Conservation (phyloP, 2,329 filamentous ascomycete genomes). For the Sordariomycetes sp. region DNA sequence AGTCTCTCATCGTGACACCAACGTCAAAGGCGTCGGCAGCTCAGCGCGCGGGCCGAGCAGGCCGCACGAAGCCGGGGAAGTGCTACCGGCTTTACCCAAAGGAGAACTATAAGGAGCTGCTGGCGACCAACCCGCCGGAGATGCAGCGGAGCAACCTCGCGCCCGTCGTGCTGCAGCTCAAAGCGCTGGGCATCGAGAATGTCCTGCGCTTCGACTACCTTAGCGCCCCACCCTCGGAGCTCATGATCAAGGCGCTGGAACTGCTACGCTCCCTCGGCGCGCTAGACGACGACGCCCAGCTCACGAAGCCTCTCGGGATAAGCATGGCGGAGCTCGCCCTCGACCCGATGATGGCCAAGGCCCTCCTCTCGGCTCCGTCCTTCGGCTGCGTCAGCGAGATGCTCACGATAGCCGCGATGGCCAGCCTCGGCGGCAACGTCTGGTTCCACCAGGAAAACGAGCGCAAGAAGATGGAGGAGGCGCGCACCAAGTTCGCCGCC, state of each 20-base stretch:
- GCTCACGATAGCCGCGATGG: constrained; percentile 89
- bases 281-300: constrained; percentile 78
- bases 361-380: constrained; percentile 60
- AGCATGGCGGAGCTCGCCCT: constrained; percentile 90
- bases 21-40: constrained; percentile 88
- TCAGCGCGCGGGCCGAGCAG: constrained; percentile 82
- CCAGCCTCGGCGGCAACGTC: constrained; percentile 68
- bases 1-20: constrained; percentile 70
- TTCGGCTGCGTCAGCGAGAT: constrained; percentile 80
- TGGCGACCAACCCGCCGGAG: constrained; percentile 71
- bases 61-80: constrained; percentile 81
- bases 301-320: constrained; percentile 78
- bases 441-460: constrained; percentile 76
- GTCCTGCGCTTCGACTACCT: constrained; percentile 84
- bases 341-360: constrained; percentile 93
- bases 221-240: constrained; percentile 72
- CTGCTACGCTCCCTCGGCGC: constrained; percentile 79
- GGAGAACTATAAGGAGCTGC: constrained; percentile 49
- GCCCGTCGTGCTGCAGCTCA: constrained; percentile 79
- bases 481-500: constrained; percentile 72
- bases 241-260: constrained; percentile 79
- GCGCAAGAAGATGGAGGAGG: constrained; percentile 63
- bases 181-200: constrained; percentile 92
- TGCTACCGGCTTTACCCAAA: constrained; percentile 92
- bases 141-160: constrained; percentile 89